Percentiles rank a stretch among this genome's conserved stretches.
Conservation (phyloP, 2,329 filamentous ascomycete species). For the Hymenoscyphus occultus region DNA sequence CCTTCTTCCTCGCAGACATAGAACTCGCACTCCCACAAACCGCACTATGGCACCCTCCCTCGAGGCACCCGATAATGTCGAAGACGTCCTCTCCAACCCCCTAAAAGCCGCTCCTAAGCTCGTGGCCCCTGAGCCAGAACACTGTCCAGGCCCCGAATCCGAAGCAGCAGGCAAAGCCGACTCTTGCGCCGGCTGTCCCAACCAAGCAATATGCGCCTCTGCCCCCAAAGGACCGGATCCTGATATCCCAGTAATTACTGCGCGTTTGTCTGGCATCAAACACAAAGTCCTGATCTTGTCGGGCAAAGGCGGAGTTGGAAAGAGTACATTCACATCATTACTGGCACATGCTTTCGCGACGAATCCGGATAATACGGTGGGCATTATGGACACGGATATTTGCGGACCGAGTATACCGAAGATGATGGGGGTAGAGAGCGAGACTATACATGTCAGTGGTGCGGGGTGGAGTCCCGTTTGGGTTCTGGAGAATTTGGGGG, state of each 20-base stretch:
- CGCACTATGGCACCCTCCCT: slow-evolving; percentile 73
- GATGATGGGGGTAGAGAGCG: slow-evolving; percentile 95
- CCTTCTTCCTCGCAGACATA: background rate
- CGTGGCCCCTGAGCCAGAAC: slow-evolving; percentile 92
- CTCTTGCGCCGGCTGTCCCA: slow-evolving; percentile 91
- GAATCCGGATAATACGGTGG: slow-evolving; percentile 75
- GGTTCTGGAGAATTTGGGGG: slow-evolving; percentile 88
- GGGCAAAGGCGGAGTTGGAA: slow-evolving; percentile 95
- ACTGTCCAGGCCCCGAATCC: slow-evolving; percentile 89
- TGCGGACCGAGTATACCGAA: slow-evolving; percentile 95
- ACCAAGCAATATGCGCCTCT: slow-evolving; percentile 91
- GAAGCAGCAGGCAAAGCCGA: slow-evolving; percentile 68
- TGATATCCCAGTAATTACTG: slow-evolving; percentile 84
- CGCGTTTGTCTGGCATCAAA: slow-evolving; percentile 73
- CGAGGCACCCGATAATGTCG: slow-evolving; percentile 66
- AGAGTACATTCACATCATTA: slow-evolving; percentile 88
- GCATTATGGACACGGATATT: slow-evolving; percentile 98
- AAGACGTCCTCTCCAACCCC: slow-evolving; percentile 71
- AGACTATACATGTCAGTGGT: slow-evolving; percentile 88
- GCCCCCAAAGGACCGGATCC: slow-evolving; percentile 94
- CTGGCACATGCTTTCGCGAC: slow-evolving; percentile 86
- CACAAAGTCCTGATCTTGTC: slow-evolving; percentile 91
- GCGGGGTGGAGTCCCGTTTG: slow-evolving; percentile 94
- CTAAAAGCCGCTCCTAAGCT: slow-evolving; percentile 78
- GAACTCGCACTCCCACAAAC: background rate